Evolutionary conservation across 805 yeast species (phyloP), one percentile per base, ranked within the genome.

Genomic region (Candida namnaoensis): DNA sequence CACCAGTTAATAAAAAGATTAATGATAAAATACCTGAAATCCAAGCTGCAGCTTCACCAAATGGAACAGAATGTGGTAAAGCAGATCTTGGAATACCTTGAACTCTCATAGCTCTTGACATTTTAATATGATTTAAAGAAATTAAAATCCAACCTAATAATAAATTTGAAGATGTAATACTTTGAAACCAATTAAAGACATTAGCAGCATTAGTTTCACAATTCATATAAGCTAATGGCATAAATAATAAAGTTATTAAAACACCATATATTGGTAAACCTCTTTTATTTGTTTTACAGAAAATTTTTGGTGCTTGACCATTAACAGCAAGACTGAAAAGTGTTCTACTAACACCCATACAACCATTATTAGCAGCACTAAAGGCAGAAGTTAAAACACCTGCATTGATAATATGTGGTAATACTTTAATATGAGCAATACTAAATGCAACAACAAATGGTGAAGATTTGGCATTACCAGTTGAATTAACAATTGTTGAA

Each of bases 361-460:
- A 38, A 12, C 53, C 45, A 32, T 55, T 50, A 47, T 65, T 65
- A 25, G 60, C 66, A 32, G 68, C 67, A 13, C 66, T 60, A 36
- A 65, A 61, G 1, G 71, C 72, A 11, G 69, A 64, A 1, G 68
- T 60, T 38, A 65, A 49, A 32, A 66, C 65, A 33, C 61, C 61
- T 12, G 63, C 71, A 47, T 67, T 67, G 40, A 67, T 57, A 27
- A 64, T 53, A 44, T 56, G 58, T 8, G 66, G 68, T 24, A 67
- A 51, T 0, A 54, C 69, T 32, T 48, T 51, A 32, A 66, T 64
- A 38, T 53, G 48, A 4, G 82, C 82, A 48, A 69, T 72, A 56
- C 74, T 71, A 46, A 66, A 61, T 10, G 68, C 69, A 45, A 67
- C 53, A 13, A 67, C 71, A 42, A 65, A 67, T 12, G 71, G 70